Evolutionary conservation across 78 protist species (phyloP).

Genomic region (Cavenderia fasciculata): DNA sequence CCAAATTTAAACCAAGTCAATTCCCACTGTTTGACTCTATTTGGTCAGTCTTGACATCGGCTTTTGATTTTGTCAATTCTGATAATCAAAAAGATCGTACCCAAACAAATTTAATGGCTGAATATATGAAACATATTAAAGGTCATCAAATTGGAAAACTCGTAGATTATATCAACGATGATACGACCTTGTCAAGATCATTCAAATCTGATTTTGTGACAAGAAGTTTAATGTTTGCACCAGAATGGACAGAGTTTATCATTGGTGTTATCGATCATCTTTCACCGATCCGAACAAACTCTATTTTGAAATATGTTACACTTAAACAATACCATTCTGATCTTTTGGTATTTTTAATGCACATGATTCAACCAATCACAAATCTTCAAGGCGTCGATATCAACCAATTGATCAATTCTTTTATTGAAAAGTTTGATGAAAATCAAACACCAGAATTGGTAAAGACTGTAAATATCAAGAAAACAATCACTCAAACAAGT

Average conservation of each 20-base stretch:
- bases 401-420: no score
- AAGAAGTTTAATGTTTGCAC: not conserved
- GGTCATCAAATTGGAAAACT: not conserved
- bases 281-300: not conserved
- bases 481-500: no score
- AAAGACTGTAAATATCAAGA: no score
- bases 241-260: not conserved
- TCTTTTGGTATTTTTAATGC: not conserved
- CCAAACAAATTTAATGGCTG: no score
- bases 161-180: not conserved
- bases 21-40: slow-evolving; percentile 11
- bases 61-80: no score
- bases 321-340: not conserved
- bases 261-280: not conserved
- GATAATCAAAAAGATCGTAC: no score
- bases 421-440: no score
- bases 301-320: not conserved
- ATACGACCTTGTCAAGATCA: not conserved
- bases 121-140: not conserved
- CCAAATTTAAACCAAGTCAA: not conserved
- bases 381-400: no score
- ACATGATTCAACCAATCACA: not conserved
- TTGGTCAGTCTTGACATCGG: not conserved
- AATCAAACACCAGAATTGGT: no score
- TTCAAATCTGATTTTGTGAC: not conserved